Evolutionary conservation across 768 basidiomycete species (phyloP).

Genomic region (Lentinula raphanica): DNA sequence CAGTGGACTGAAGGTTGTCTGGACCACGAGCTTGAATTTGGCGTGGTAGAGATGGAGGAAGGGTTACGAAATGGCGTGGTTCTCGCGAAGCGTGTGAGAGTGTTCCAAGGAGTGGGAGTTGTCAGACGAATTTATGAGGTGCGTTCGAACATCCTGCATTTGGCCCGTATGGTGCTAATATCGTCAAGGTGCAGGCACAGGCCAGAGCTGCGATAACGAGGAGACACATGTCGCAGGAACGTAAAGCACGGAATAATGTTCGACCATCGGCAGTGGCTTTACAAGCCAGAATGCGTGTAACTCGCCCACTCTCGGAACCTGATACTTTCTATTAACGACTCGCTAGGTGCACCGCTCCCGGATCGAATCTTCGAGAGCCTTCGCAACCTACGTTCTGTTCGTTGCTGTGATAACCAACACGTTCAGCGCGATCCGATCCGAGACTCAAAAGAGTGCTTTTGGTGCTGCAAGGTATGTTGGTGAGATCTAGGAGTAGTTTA

Average conservation of each 20-base stretch:
- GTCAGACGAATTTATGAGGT: slow-evolving; percentile 91
- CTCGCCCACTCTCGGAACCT: slow-evolving; percentile 24
- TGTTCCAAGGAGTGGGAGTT: slow-evolving; percentile 73
- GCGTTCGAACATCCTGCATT: slow-evolving; percentile 13
- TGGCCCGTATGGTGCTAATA: slow-evolving; percentile 61
- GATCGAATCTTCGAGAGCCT: too few relatives aligned
- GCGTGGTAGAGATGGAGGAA: slow-evolving; percentile 95
- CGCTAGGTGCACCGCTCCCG: slow-evolving; percentile 77
- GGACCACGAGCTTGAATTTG: slow-evolving; percentile 84
- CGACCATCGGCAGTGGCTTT: slow-evolving; percentile 57
- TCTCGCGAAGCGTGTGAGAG: slow-evolving; percentile 82
- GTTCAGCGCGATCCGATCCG: slow-evolving; percentile 79
- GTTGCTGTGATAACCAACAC: slow-evolving; percentile 96
- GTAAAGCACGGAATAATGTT: slow-evolving; percentile 38
- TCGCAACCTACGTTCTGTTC: too few relatives aligned
- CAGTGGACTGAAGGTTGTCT: slow-evolving; percentile 97
- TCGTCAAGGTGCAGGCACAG: slow-evolving; percentile 64
- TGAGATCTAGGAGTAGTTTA: neutral
- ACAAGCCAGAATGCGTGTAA: slow-evolving; percentile 63
- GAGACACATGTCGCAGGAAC: slow-evolving; percentile 33
- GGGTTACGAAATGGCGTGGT: slow-evolving; percentile 90
- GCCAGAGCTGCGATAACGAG: slow-evolving; percentile 59
- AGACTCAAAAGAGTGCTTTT: slow-evolving; percentile 89
- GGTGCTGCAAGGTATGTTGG: slow-evolving; percentile 65
- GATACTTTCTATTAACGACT: neutral